These are phyloP conservation scores for Antrodiella citrinella DNA, from an alignment of 768 basidiomycete genomes.

Conservation along the genomic window DNA sequence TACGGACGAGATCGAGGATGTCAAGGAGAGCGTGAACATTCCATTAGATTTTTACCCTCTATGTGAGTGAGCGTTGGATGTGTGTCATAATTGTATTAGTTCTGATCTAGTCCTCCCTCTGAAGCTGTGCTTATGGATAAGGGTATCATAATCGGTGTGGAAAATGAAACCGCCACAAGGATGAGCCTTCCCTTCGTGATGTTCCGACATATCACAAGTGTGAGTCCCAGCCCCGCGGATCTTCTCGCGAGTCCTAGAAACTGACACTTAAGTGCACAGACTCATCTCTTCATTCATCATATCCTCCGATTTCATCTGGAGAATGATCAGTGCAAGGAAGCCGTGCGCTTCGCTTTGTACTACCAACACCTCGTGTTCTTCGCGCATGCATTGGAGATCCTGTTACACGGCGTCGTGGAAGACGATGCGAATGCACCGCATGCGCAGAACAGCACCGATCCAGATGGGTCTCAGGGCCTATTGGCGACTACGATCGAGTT, in stretches of 20 bases:
- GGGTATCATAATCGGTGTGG: slow-evolving; percentile 94
- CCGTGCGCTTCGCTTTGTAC: slow-evolving; percentile 77
- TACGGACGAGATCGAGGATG: slow-evolving; percentile 30
- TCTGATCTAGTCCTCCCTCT: neutral
- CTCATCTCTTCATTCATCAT: slow-evolving; percentile 90
- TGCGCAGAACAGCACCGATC: slow-evolving; percentile 9
- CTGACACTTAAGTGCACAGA: slow-evolving; percentile 36
- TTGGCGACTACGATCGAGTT: slow-evolving; percentile 77
- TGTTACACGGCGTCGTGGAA: slow-evolving; percentile 90
- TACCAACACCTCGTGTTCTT: slow-evolving; percentile 90
- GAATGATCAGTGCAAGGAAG: slow-evolving; percentile 54
- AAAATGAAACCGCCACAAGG: slow-evolving; percentile 75
- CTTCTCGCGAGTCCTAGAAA: slow-evolving; percentile 1
- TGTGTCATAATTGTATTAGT: too few relatives aligned
- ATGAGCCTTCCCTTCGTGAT: slow-evolving; percentile 79
- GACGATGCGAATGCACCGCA: slow-evolving; percentile 45
- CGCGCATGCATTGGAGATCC: slow-evolving; percentile 87
- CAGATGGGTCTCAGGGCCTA: slow-evolving; percentile 29
- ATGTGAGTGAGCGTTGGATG: slow-evolving; percentile 44
- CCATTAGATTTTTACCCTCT: slow-evolving; percentile 92
- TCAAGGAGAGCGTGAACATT: slow-evolving; percentile 92
- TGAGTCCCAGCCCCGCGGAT: slow-evolving; percentile 29
- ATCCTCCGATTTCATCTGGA: slow-evolving; percentile 79
- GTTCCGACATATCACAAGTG: slow-evolving; percentile 87
- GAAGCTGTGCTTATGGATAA: slow-evolving; percentile 97